These are phyloP conservation scores for Penicillium sclerotiorum DNA, from an alignment of 2,329 filamentous ascomycete species.

Conservation along the genomic window DNA sequence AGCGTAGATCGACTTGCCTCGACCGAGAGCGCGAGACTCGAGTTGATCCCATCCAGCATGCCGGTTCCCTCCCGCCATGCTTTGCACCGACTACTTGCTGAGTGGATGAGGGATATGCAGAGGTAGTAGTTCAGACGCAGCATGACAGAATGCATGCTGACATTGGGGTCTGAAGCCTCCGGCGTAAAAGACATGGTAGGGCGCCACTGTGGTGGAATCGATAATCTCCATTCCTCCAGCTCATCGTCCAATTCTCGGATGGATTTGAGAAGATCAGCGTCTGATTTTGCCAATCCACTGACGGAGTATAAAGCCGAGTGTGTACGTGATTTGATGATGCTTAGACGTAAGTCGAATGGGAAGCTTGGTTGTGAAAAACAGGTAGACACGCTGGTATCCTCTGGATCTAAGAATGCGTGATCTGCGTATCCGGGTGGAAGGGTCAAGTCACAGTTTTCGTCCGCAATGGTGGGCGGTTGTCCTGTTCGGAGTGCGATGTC, in stretches of 20 bases:
- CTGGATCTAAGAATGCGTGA: slow-evolving; percentile 25
- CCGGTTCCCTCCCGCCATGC: slow-evolving; percentile 40
- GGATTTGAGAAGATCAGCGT: slow-evolving; percentile 57
- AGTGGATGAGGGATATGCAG: slow-evolving; percentile 58
- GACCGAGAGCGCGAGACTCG: slow-evolving; percentile 56
- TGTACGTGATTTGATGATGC: slow-evolving; percentile 56
- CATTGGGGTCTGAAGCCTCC: slow-evolving; percentile 33
- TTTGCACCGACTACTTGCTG: slow-evolving; percentile 56
- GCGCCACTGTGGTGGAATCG: slow-evolving; percentile 49
- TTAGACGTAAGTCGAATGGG: slow-evolving; percentile 54
- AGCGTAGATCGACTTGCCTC: slow-evolving; percentile 61
- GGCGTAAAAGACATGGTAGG: slow-evolving; percentile 52
- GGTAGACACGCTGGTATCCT: slow-evolving; percentile 20
- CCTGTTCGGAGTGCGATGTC: slow-evolving; percentile 50
- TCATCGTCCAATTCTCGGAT: slow-evolving; percentile 62
- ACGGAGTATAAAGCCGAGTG: slow-evolving; percentile 55
- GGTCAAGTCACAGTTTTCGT: slow-evolving; percentile 57
- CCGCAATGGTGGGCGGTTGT: slow-evolving; percentile 54
- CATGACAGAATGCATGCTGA: slow-evolving; percentile 52
- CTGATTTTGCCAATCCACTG: slow-evolving; percentile 52
- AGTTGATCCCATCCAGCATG: slow-evolving; percentile 52
- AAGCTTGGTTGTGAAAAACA: slow-evolving; percentile 37
- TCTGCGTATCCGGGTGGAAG: slow-evolving; percentile 49
- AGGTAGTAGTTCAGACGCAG: slow-evolving; percentile 60
- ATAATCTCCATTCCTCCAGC: slow-evolving; percentile 58